A percentile compares a stretch with the other conserved stretches of the same genome.
Evolutionary conservation across 768 basidiomycete species (phyloP).

Genomic region (Candolleomyces aberdarensis): DNA sequence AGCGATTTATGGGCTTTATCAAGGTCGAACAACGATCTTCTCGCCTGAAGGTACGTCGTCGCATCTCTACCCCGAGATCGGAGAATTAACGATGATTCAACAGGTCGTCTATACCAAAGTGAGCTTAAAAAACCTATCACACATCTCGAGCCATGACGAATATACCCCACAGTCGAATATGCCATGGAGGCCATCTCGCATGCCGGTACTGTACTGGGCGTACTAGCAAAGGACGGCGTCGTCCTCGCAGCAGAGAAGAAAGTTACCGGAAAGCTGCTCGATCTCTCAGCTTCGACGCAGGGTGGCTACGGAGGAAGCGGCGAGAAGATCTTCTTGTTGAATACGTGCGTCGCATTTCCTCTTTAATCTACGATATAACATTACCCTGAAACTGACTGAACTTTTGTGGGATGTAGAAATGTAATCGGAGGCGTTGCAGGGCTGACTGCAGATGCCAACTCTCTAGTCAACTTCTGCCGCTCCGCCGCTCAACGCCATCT

Average conservation of each 20-base stretch:
- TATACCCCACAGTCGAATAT: slow-evolving; percentile 78
- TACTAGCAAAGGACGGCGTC: slow-evolving; percentile 87
- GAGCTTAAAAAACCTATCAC: slow-evolving; percentile 24
- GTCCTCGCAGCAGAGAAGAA: slow-evolving; percentile 96
- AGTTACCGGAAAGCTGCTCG: slow-evolving; percentile 95
- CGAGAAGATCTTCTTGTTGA: slow-evolving; percentile 97
- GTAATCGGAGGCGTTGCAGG: slow-evolving; percentile 95
- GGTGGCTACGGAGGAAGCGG: slow-evolving; percentile 93
- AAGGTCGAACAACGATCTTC: slow-evolving; percentile 97
- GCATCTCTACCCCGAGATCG: slow-evolving; percentile 3
- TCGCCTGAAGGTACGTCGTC: slow-evolving; percentile 83
- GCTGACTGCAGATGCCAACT: slow-evolving; percentile 95
- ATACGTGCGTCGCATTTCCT: slow-evolving; percentile 55
- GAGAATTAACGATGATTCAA: slow-evolving; percentile 10
- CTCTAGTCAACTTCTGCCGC: slow-evolving; percentile 91
- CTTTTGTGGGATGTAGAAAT: slow-evolving; percentile 52
- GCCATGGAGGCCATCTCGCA: slow-evolving; percentile 99
- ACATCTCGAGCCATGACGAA: slow-evolving; percentile 2
- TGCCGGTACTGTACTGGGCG: slow-evolving; percentile 90
- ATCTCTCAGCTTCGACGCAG: slow-evolving; percentile 81
- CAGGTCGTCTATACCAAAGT: slow-evolving; percentile 97
- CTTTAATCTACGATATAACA: not conserved
- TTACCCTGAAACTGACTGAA: not conserved
- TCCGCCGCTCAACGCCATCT: slow-evolving; percentile 88
- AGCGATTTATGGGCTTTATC: slow-evolving; percentile 22